A percentile compares a stretch with the other conserved stretches of the same genome.
Conservation (phyloP, 495 filamentous ascomycete genomes). For the Lindgomyces ingoldianus region DNA sequence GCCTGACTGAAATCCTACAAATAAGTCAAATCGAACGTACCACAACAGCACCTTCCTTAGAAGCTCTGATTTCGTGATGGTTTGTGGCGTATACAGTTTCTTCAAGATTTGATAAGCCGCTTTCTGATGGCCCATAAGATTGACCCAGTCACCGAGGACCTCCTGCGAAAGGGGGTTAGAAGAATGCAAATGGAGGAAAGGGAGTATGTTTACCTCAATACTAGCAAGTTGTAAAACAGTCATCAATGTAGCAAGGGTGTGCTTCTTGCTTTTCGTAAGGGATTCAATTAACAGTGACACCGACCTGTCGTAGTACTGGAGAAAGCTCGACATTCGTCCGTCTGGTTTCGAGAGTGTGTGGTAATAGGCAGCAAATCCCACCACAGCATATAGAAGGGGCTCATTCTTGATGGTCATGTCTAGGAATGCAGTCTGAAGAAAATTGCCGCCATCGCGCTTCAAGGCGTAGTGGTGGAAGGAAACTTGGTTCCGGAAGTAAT, state of each 20-base stretch:
- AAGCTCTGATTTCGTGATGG: conserved; percentile 67
- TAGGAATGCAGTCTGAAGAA: conserved; percentile 70
- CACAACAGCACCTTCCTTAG: conserved; percentile 74
- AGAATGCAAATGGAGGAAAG: not conserved
- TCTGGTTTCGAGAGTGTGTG: conserved; percentile 66
- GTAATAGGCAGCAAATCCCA: conserved; percentile 90
- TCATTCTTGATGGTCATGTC: conserved; percentile 75
- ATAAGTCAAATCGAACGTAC: conserved; percentile 89
- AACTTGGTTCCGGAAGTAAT: conserved; percentile 73
- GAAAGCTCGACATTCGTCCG: conserved; percentile 75
- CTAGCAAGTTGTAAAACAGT: conserved; percentile 91
- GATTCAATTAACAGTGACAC: conserved; percentile 73
- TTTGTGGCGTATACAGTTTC: conserved; percentile 73
- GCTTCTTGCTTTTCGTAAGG: conserved; percentile 66
- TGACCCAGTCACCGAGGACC: conserved; percentile 91
- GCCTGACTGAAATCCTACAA: conserved; percentile 78
- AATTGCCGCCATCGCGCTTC: conserved; percentile 64
- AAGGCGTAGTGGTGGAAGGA: conserved; percentile 80
- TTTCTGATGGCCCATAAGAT: conserved; percentile 87
- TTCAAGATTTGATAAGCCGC: conserved; percentile 81
- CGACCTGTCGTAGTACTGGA: conserved; percentile 87
- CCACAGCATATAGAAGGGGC: conserved; percentile 82
- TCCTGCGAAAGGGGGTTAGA: conserved; percentile 59
- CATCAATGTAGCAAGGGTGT: conserved; percentile 73
- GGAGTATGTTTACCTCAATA: conserved; percentile 69